Percentiles rank a stretch among this genome's conserved stretches.
Conservation (phyloP, 768 basidiomycete species). For the Lentinula sp. region DNA sequence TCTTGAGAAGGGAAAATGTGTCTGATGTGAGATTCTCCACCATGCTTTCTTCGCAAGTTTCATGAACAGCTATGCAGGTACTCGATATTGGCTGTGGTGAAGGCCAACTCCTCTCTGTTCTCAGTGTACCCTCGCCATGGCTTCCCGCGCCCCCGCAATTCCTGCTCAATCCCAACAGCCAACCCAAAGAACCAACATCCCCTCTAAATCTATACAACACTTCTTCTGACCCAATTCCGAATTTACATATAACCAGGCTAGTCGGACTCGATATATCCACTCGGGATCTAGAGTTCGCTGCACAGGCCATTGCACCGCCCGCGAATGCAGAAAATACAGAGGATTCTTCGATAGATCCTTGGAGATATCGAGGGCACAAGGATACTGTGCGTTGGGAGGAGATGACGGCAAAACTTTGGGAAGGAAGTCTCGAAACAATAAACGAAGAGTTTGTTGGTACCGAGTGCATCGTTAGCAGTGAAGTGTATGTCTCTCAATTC, state of each 20-base stretch:
- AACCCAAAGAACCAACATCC: constrained; percentile 6
- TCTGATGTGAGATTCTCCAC: constrained; percentile 33
- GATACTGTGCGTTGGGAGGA: constrained; percentile 57
- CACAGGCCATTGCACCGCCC: constrained; percentile 29
- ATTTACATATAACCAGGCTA: constrained; percentile 52
- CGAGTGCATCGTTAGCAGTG: constrained; percentile 72
- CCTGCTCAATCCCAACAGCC: constrained; percentile 20
- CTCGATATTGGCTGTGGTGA: constrained; percentile 85
- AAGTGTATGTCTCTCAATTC: constrained; percentile 55
- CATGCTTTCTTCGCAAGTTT: background rate
- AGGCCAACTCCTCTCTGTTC: constrained; percentile 62
- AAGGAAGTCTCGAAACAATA: constrained; percentile 62
- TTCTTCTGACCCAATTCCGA: constrained; percentile 39
- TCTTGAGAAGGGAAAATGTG: constrained; percentile 51
- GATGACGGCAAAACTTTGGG: constrained; percentile 61
- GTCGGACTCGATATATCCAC: constrained; percentile 64
- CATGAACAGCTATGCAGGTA: constrained; percentile 36
- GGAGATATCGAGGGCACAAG: constrained; percentile 14
- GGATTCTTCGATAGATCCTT: constrained; percentile 8
- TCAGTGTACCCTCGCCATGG: constrained; percentile 75
- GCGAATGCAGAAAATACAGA: background rate
- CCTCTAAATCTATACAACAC: constrained; percentile 11
- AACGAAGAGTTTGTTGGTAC: constrained; percentile 61
- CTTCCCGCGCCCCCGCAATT: constrained; percentile 36
- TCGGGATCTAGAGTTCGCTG: constrained; percentile 49